Evolutionary conservation across 805 yeast genomes (phyloP).

Genomic region (Ogataea nitratoaversa): DNA sequence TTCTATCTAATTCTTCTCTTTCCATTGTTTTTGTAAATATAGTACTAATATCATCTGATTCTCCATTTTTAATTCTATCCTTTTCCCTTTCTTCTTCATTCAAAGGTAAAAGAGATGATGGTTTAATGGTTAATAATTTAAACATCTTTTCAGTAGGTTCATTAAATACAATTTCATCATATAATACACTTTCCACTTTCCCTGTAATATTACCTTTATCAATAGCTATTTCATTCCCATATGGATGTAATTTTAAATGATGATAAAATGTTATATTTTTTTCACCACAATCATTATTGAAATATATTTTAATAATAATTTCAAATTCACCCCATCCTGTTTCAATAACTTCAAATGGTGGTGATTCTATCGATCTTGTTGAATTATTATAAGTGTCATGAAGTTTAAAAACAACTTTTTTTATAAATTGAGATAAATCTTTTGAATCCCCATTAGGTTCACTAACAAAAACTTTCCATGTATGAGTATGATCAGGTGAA

Average conservation of each 20-base stretch:
- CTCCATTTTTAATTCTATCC: no score
- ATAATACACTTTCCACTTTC: constrained; percentile 56
- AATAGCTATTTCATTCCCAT: constrained; percentile 31
- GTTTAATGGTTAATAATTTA: constrained; percentile 65
- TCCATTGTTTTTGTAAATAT: constrained; percentile 47
- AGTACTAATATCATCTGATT: constrained; percentile 1
- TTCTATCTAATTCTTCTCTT: constrained; percentile 57
- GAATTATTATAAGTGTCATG: constrained; percentile 93
- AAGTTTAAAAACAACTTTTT: constrained; percentile 87
- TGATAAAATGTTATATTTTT: constrained; percentile 84
- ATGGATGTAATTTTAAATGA: constrained; percentile 89
- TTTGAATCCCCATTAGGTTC: constrained; percentile 53
- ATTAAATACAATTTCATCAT: constrained; percentile 89
- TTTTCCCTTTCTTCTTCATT: neutral
- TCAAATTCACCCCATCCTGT: constrained; percentile 99
- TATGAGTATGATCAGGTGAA: constrained; percentile 89
- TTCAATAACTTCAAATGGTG: constrained; percentile 94
- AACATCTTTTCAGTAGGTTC: constrained; percentile 93
- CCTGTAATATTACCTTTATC: constrained; percentile 25
- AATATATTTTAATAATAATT: constrained; percentile 79
- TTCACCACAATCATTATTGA: constrained; percentile 82
- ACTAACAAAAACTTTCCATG: constrained; percentile 88
- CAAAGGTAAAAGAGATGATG: constrained; percentile 49
- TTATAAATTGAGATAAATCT: constrained; percentile 76
- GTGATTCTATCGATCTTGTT: constrained; percentile 78